Evolutionary conservation across 1,284 basidiomycete species (phyloP), one percentile per base, ranked within the genome.

Genomic region (Boletus sp.): DNA sequence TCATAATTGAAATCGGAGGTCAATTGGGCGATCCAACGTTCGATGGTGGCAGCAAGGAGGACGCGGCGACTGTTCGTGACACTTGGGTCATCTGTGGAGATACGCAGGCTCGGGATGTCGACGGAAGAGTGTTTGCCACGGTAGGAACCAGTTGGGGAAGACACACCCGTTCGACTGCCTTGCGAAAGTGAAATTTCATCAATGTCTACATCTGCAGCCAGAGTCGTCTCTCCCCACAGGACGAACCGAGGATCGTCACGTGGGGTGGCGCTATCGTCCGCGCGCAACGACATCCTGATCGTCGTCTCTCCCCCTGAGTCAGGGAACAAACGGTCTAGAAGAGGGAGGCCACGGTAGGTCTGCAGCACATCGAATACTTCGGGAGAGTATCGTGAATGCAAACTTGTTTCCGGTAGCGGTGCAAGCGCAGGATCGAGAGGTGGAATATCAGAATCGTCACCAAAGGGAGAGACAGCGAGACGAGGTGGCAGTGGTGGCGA

Each of bases 21-120:
- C 51, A 95, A 78, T 70, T 95, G 93, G 1, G 92, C 92, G 61
- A 95, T 88, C 91, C 93, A 94, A 2, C 93, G 86, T 72, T 95
- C 93, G 66, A 95, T 91, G 6, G 92, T 94, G 6, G 93, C 93
- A 1, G 91, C 93, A 38, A 95, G 79, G 19, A 95, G 77, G 38
- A 91, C 78, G 66, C 81, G 84, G 66, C 79, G 77, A 25, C 71
- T 66, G 40, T 73, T 71, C 5, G 58, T 25, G 21, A 59, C 48
- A 9, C 44, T 59, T 6, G 64, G 51, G 40, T 71, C 64, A 23
- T 75, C 65, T 9, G 56, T 31, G 1, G 68, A 55, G n/a, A 73
- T 59, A 25, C 69, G 74, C 10, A 78, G 43, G 21, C 62, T 68
- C 1, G 79, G 76, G 6, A 76, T 64, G 35, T 81, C 80, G 37